Conservation (phyloP, 371 early-diverging fungal species). For the Mortierella sp. region DNA sequence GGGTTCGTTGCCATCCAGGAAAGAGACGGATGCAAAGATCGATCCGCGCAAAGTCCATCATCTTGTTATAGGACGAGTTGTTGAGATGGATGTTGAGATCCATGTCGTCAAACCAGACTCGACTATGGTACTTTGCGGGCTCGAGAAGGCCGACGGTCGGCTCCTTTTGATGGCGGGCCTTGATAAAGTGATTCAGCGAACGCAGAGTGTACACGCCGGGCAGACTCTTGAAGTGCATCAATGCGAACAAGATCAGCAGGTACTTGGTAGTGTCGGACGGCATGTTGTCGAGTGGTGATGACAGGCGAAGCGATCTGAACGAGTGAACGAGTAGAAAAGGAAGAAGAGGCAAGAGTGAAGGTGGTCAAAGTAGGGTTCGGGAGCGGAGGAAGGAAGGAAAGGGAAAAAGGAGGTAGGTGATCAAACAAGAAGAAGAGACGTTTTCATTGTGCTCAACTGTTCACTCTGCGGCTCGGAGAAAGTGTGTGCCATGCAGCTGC, state of each 20-base stretch:
- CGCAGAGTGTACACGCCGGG: slow-evolving; percentile 50
- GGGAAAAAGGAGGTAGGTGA: background rate
- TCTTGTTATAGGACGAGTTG: slow-evolving; percentile 66
- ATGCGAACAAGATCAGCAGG: slow-evolving; percentile 25
- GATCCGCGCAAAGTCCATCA: slow-evolving; percentile 65
- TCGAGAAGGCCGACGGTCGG: slow-evolving; percentile 42
- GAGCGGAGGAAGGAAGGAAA: background rate
- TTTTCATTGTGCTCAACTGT: background rate
- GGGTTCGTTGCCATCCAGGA: slow-evolving; percentile 40
- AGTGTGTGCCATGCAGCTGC: too few species aligned
- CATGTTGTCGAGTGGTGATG: slow-evolving; percentile 9
- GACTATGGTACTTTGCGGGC: slow-evolving; percentile 35
- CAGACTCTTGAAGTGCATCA: slow-evolving; percentile 44
- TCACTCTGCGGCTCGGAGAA: background rate
- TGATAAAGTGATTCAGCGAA: slow-evolving; percentile 35
- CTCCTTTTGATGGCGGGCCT: slow-evolving; percentile 10
- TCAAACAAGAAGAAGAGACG: background rate
- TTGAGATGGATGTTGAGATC: slow-evolving; percentile 53
- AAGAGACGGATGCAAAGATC: slow-evolving; percentile 58
- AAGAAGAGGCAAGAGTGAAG: background rate
- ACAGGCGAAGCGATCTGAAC: background rate
- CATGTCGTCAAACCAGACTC: slow-evolving; percentile 53
- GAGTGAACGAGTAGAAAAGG: background rate
- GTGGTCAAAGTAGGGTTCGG: too few species aligned
- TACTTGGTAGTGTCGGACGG: slow-evolving; percentile 30